Evolutionary conservation across 495 filamentous ascomycete genomes (phyloP).

Genomic region (Xylaria curta): DNA sequence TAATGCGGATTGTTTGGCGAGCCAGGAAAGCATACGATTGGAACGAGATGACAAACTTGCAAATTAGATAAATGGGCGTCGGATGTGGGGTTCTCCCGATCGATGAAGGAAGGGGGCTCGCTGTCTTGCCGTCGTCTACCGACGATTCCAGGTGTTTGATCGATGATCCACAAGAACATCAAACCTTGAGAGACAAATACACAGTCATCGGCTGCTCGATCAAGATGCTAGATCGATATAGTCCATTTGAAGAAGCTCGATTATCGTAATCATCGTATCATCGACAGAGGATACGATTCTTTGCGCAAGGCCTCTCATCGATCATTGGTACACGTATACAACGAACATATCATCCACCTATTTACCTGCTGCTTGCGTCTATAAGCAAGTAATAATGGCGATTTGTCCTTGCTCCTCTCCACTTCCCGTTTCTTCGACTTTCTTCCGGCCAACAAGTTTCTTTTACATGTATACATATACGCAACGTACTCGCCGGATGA

Average conservation of each 20-base stretch:
- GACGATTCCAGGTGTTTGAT: constrained; percentile 17
- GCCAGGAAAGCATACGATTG: neutral
- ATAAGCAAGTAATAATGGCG: neutral
- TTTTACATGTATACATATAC: too few species aligned
- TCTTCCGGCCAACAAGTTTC: neutral
- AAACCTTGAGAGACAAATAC: neutral
- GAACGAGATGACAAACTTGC: neutral
- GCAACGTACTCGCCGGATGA: neutral
- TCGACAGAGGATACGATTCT: neutral
- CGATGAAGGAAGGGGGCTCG: constrained; percentile 6
- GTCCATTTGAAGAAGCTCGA: neutral
- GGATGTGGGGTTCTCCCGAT: constrained; percentile 23
- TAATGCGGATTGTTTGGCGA: neutral
- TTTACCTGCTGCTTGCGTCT: neutral
- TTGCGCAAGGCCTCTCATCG: too few species aligned
- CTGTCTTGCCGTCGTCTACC: constrained; percentile 20
- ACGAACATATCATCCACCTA: neutral
- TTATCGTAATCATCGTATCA: neutral
- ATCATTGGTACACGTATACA: neutral
- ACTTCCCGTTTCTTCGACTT: neutral
- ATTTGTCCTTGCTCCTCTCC: neutral
- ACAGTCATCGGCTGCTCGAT: too few species aligned
- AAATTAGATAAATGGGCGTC: neutral
- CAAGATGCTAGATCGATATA: neutral
- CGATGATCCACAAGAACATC: constrained; percentile 6